These are phyloP conservation scores for Raddia distichophylla DNA, from an alignment of 176 grass and related monocot genomes.

Conservation along the genomic window DNA sequence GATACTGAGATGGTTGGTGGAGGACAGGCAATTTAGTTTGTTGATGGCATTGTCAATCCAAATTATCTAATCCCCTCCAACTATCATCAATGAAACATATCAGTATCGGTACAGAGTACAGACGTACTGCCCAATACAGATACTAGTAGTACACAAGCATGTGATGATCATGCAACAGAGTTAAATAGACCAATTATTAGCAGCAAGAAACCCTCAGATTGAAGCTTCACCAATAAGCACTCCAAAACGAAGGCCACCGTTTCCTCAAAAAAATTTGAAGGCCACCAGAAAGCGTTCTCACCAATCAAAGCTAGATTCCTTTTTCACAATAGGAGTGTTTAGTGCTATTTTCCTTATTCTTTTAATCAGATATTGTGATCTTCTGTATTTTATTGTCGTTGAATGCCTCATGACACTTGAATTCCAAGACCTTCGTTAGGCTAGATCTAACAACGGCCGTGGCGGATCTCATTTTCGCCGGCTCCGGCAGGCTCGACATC, in stretches of 20 bases:
- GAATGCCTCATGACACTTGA: too few species aligned
- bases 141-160: background rate
- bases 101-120: background rate
- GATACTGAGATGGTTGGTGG: background rate
- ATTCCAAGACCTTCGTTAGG: too few species aligned
- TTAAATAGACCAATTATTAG: conserved; percentile 29
- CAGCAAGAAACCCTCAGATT: background rate
- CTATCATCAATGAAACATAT: background rate
- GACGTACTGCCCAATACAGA: background rate
- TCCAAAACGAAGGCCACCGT: conserved; percentile 24
- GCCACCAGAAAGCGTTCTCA: conserved; percentile 36
- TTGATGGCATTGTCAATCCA: background rate
- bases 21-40: background rate
- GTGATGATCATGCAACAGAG: conserved; percentile 23
- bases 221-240: conserved; percentile 25
- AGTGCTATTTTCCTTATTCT: conserved; percentile 7
- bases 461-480: too few species aligned
- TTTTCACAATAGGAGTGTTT: conserved; percentile 29
- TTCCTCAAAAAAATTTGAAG: background rate
- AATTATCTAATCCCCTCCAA: background rate
- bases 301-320: conserved; percentile 56
- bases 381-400: too few species aligned
- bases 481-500: too few species aligned
- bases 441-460: too few species aligned
- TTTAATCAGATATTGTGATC: conserved; percentile 27